Evolutionary conservation across 768 basidiomycete species (phyloP).

Genomic region (Tephrocybe rancida): DNA sequence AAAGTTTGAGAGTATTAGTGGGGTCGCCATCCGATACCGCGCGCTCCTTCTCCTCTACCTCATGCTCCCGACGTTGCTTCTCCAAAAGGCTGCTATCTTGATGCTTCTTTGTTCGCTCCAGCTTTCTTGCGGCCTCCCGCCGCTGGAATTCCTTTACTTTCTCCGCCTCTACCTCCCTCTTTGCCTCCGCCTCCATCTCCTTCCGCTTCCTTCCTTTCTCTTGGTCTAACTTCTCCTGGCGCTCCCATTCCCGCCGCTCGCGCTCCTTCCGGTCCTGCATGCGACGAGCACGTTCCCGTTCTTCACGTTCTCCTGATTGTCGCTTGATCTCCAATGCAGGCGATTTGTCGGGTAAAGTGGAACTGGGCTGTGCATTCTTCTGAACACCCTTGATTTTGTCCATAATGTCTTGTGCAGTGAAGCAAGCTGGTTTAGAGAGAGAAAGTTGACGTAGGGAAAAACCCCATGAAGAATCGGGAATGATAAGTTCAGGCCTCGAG

Average conservation of each 20-base stretch:
- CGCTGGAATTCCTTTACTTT: background rate
- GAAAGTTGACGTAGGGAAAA: no score
- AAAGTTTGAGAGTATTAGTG: slow-evolving; percentile 25
- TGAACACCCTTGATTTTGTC: no score
- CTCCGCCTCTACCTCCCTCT: background rate
- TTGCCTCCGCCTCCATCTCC: background rate
- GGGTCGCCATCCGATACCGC: slow-evolving; percentile 4
- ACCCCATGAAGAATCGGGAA: no score
- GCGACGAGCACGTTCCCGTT: slow-evolving; percentile 3
- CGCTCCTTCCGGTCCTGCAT: slow-evolving; percentile 12
- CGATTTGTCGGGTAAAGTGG: no score
- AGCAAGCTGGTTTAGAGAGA: no score
- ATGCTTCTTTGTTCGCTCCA: background rate
- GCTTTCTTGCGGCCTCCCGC: background rate
- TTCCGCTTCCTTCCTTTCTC: background rate
- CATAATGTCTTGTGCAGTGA: no score
- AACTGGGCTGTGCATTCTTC: no score
- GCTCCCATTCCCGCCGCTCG: slow-evolving; percentile 16
- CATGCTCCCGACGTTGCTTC: background rate
- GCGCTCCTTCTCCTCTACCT: no score
- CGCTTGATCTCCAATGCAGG: no score
- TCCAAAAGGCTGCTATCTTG: no score
- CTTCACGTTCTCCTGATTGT: no score
- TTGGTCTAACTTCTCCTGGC: background rate
- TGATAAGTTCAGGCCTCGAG: no score